These are phyloP conservation scores for Saccharum officinarum DNA, from an alignment of 176 grass and related monocot species.

Conservation along the genomic window DNA sequence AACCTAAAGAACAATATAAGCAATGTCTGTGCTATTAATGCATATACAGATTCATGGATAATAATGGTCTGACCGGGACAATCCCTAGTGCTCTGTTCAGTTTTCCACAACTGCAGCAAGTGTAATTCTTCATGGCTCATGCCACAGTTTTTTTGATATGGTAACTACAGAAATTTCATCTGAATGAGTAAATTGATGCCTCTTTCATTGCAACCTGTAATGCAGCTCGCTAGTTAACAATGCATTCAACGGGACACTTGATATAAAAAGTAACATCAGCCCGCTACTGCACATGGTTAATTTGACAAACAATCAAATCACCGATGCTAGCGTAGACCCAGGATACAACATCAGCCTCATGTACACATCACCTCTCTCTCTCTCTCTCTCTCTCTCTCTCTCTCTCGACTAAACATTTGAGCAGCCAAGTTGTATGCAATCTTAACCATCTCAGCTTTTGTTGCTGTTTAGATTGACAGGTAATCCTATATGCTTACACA, in stretches of 20 bases:
- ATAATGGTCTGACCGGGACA: slow-evolving; percentile 36
- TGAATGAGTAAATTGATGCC: background rate
- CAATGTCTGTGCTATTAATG: background rate
- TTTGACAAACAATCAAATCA: slow-evolving; percentile 57
- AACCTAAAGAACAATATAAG: background rate
- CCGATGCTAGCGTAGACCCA: background rate
- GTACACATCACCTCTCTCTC: slow-evolving; percentile 20
- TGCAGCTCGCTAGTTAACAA: slow-evolving; percentile 54
- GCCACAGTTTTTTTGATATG: background rate
- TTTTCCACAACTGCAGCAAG: slow-evolving; percentile 54
- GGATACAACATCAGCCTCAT: slow-evolving; percentile 51
- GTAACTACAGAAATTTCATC: slow-evolving; percentile 5
- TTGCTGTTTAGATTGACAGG: slow-evolving; percentile 44
- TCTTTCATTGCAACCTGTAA: slow-evolving; percentile 4
- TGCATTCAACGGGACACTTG: slow-evolving; percentile 22
- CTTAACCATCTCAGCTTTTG: slow-evolving; percentile 1
- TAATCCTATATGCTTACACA: slow-evolving; percentile 38
- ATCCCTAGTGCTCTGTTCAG: slow-evolving; percentile 51
- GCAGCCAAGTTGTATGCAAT: background rate
- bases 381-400: background rate
- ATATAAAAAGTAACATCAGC: slow-evolving; percentile 37
- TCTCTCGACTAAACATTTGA: background rate
- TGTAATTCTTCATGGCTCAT: slow-evolving; percentile 41
- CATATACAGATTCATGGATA: slow-evolving; percentile 45
- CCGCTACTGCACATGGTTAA: slow-evolving; percentile 43